Conservation (phyloP, 805 yeast genomes). For the Ogataea siamensis region DNA sequence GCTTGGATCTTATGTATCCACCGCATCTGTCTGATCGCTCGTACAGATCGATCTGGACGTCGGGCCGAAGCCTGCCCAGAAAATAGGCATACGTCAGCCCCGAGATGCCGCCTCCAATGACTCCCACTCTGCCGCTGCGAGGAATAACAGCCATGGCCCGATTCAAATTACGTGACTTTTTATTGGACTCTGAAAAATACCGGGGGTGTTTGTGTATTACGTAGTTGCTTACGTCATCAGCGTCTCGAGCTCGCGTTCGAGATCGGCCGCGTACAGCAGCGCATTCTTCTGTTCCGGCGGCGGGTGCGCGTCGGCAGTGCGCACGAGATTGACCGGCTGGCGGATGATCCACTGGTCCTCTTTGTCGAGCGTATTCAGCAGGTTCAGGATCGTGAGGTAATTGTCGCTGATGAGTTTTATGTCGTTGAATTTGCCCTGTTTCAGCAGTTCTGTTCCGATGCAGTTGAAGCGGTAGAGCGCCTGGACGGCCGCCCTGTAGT, state of each 20-base stretch:
- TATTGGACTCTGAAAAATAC: slow-evolving; percentile 7
- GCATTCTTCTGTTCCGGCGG: slow-evolving; percentile 1
- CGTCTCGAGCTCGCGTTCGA: slow-evolving; percentile 25
- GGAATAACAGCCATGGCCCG: slow-evolving; percentile 6
- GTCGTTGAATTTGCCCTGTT: slow-evolving; percentile 16
- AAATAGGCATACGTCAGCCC: slow-evolving; percentile 77
- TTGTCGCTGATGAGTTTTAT: slow-evolving; percentile 32
- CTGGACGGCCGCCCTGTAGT: slow-evolving; percentile 48
- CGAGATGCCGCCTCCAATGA: slow-evolving; percentile 86
- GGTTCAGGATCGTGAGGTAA: slow-evolving; percentile 39
- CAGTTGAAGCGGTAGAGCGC: slow-evolving; percentile 41
- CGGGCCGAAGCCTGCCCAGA: slow-evolving; percentile 72
- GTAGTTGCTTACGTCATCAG: slow-evolving; percentile 9
- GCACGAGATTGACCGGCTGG: slow-evolving; percentile 15
- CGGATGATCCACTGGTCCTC: slow-evolving; percentile 43
- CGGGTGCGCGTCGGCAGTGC: slow-evolving; percentile 5
- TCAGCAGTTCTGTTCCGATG: slow-evolving; percentile 18
- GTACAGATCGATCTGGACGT: slow-evolving; percentile 57
- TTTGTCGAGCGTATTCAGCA: slow-evolving; percentile 35
- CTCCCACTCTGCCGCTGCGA: slow-evolving; percentile 45
- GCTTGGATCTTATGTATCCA: slow-evolving; percentile 72
- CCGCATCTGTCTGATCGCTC: slow-evolving; percentile 62
- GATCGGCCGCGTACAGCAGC: slow-evolving; percentile 18
- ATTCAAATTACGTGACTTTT: slow-evolving; percentile 6
- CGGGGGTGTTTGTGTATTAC: slow-evolving; percentile 1